Base-by-base conservation (phyloP, 805 yeast species). In the Ogataea polymorpha region DNA sequence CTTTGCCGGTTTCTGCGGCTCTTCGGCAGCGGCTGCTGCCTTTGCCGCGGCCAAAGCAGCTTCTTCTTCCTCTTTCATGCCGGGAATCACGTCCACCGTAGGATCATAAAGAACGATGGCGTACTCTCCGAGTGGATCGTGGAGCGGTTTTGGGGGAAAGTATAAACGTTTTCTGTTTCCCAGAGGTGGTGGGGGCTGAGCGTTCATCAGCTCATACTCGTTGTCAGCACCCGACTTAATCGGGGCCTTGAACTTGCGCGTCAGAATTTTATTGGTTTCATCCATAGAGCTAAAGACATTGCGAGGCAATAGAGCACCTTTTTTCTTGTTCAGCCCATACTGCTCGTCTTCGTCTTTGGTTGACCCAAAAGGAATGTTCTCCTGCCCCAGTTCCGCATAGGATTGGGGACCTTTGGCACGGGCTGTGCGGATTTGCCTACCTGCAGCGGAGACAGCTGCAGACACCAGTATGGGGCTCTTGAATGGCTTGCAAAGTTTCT, bases 91-190 rank as follows among this genome's bases (percentile, higher is more conserved):
- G 56, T 93, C 98, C 3, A 91, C 82, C 0, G 98, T 86, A 0
- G 99, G 99, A 61, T 93, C 99, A 56, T 88, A 93, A 32, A 93
- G 68, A 1, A 93, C 97, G 41, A 93, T 87, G 2, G 99, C 97
- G 54, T 86, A 81, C 59, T 93, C 97, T 46, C 83, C 89, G 32
- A 82, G 73, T 0, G 99, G 99, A 64, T 93, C 99, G 59, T 91
- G 95, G n/a, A 93, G 70, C 1, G 99, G 95, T 43, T 89, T 68
- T 4, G 98, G 96, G n/a, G 86, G 85, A 39, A 86, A 64, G 1
- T 77, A 69, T 2, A 79, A 74, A 47, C 79, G 77, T 27, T 83
- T 75, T 47, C 83, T 77, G 43, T 89, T 88, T 0, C 99, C 99
- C 45, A 91, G 68, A 0, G 95, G 86, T 0, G 96, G 90, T 1